phyloP scores from a whole-genome alignment of 1,284 basidiomycete species.

The Fistulina hepatica region DNA sequence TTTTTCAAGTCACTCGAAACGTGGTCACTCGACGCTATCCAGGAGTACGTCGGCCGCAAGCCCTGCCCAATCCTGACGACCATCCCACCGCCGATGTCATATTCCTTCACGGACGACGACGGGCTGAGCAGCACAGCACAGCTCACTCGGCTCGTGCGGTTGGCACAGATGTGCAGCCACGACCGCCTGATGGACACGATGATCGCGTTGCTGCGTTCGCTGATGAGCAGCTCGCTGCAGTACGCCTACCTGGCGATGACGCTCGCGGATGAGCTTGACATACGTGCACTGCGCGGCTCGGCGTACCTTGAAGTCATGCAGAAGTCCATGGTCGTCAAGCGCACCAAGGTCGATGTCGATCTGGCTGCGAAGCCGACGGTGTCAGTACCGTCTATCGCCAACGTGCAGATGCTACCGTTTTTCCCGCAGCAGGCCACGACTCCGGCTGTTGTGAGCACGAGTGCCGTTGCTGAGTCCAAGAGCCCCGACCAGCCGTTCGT shows the following conservation, averaged over 20 bases:
- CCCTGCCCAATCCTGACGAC: constrained; percentile 41
- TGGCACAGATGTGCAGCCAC: constrained; percentile 56
- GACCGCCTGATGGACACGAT: constrained; percentile 44
- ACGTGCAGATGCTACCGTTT: constrained; percentile 6
- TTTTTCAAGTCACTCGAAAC: constrained; percentile 57
- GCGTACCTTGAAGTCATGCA: constrained; percentile 64
- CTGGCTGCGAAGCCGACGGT: constrained; percentile 9
- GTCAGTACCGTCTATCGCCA: constrained; percentile 1
- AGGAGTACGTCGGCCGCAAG: constrained; percentile 47
- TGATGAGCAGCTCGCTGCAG: constrained; percentile 45
- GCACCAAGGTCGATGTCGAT: constrained; percentile 20
- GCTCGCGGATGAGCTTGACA: constrained; percentile 52
- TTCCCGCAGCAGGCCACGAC: not conserved
- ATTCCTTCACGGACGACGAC: constrained; percentile 19
- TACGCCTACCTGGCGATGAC: constrained; percentile 61
- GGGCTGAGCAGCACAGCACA: constrained; percentile 26
- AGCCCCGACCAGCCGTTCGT: constrained; percentile 21
- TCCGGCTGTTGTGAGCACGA: constrained; percentile 5
- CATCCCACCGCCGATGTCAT: constrained; percentile 24
- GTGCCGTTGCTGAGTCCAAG: constrained; percentile 5
- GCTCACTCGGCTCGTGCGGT: constrained; percentile 45
- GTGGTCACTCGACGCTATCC: constrained; percentile 57
- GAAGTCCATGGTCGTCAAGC: constrained; percentile 37
- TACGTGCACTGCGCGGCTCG: constrained; percentile 42
- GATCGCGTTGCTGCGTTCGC: constrained; percentile 42